Base-by-base conservation (phyloP, 2,329 filamentous ascomycete genomes). In the Setomelanomma holmii region DNA sequence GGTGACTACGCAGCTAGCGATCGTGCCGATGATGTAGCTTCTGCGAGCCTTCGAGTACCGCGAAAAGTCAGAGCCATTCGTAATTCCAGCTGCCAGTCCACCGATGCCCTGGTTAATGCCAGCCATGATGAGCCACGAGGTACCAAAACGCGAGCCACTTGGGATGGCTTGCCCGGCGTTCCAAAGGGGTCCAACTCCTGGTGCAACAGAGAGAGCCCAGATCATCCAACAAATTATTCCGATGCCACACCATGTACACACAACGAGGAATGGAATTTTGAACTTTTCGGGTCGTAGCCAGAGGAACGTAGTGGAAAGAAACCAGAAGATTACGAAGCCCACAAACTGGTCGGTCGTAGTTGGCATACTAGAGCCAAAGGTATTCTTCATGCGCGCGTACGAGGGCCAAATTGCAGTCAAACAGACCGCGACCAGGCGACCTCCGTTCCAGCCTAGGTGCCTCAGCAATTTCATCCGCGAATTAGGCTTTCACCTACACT, bases 261-360 rank as follows among this genome's bases (percentile, higher is more conserved):
- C 75, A 16, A 80, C 55, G 34, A 78, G 67, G 55, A 82, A 81
- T 0, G 78, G 78, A 4, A 77, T 64, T 62, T 78, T 80, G 66
- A 80, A 81, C n/a, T 76, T 76, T 52, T 82, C 79, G 0, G 80
- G 79, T 0, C 75, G 74, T n/a, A 82, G 76, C 66, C 76, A 78
- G 2, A 82, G 64, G 53, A 83, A 80, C 0, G 80, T 80, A 0
- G 67, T 68, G 1, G 67, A 73, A 0, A 75, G 49, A 16, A 71
- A 66, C 68, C 68, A 72, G 40, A 73, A 75, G 0, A 73, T 52
- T 0, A 73, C 66, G 33, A 73, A 75, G 12, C 71, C 71, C 8
- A 74, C 60, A 17, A 74, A 73, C 23, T 74, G 64, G 35, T 71
- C 64, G 3, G 72, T 74, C 14, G 71, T 75, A 1, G 71, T 68